phyloP scores from a whole-genome alignment of 345 rosid species.

The Noccaea bulbosa region DNA sequence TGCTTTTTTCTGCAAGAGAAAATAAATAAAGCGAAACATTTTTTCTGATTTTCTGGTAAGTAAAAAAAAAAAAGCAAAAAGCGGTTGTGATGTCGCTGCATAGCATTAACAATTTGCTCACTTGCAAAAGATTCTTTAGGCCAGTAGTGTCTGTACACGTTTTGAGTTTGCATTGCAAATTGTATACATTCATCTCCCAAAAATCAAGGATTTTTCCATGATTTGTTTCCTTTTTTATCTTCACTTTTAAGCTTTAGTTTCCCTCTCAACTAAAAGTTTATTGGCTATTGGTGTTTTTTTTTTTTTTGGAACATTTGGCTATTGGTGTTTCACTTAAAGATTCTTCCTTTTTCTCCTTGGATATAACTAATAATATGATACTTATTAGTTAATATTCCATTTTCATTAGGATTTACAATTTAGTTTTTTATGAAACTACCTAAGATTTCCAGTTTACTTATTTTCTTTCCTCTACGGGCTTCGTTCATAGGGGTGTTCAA shows the following conservation, averaged over 20 bases:
- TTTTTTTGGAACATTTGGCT: no score
- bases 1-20: conserved; percentile 14
- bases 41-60: background rate
- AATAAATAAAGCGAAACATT: conserved; percentile 9
- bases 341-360: background rate
- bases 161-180: conserved; percentile 32
- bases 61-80: conserved; percentile 17
- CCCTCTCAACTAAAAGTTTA: conserved; percentile 12
- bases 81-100: conserved; percentile 21
- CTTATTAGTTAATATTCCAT: conserved; percentile 6
- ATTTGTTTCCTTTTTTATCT: conserved; percentile 28
- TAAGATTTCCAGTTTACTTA: background rate
- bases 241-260: conserved; percentile 35
- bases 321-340: background rate
- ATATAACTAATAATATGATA: background rate
- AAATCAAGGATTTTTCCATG: conserved; percentile 7
- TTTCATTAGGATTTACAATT: background rate
- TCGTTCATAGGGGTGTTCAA: no score
- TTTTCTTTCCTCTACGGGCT: background rate
- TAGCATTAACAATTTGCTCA: conserved; percentile 42
- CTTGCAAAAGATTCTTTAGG: conserved; percentile 39
- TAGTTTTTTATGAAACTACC: background rate
- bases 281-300: background rate
- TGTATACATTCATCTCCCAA: conserved; percentile 7
- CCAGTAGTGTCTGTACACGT: conserved; percentile 41